Percentiles rank a stretch among this genome's conserved stretches.
Evolutionary conservation across 2,329 filamentous ascomycete species (phyloP).

Genomic region (Penicillium corylophilum): DNA sequence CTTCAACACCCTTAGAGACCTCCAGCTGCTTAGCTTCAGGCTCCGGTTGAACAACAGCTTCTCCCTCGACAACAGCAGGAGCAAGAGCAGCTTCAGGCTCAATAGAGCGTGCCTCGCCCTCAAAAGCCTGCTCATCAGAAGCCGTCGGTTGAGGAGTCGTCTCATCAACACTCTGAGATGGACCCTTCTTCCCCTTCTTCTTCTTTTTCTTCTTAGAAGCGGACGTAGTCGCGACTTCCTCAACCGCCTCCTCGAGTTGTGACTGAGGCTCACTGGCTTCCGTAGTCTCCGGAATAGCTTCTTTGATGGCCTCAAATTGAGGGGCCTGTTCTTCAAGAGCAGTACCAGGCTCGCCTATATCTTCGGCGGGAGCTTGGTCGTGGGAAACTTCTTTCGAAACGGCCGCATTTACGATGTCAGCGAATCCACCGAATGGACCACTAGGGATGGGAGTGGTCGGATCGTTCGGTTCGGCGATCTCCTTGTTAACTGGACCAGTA

Average conservation of each 20-base stretch:
- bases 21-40: neutral
- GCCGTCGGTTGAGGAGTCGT: slow-evolving; percentile 12
- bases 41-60: slow-evolving; percentile 2
- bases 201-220: slow-evolving; percentile 33
- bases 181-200: slow-evolving; percentile 36
- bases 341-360: slow-evolving; percentile 12
- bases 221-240: slow-evolving; percentile 14
- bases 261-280: slow-evolving; percentile 7
- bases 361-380: slow-evolving; percentile 4
- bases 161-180: slow-evolving; percentile 15
- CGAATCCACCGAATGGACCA: slow-evolving; percentile 8
- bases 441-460: neutral
- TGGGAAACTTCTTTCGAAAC: slow-evolving; percentile 13
- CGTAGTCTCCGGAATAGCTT: slow-evolving; percentile 3
- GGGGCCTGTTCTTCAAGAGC: slow-evolving; percentile 12
- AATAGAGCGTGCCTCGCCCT: slow-evolving; percentile 5
- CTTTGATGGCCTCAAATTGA: slow-evolving; percentile 6
- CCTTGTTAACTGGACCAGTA: slow-evolving; percentile 1
- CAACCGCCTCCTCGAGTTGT: slow-evolving; percentile 13
- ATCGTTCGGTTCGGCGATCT: neutral
- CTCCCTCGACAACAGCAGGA: neutral
- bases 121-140: slow-evolving; percentile 9
- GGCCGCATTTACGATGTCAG: slow-evolving; percentile 20
- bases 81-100: slow-evolving; percentile 2
- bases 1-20: neutral